phyloP scores from a whole-genome alignment of 768 basidiomycete genomes.

The Trametes sanguinea region DNA sequence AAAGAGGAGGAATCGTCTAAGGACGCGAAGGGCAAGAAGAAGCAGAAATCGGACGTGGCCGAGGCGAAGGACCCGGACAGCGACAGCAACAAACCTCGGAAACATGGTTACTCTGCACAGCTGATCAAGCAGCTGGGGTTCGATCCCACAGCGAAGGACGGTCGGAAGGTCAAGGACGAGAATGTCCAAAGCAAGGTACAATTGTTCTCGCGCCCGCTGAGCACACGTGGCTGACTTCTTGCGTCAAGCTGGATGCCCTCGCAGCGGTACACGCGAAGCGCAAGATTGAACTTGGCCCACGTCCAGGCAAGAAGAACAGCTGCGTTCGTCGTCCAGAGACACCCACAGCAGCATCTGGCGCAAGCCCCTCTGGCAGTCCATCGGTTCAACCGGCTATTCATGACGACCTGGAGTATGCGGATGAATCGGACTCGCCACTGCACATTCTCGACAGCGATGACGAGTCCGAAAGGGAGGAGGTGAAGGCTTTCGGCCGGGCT shows the following conservation, averaged over 20 bases:
- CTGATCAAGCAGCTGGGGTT: conserved; percentile 77
- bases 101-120: conserved; percentile 61
- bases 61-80: conserved; percentile 12
- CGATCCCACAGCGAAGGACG: conserved; percentile 66
- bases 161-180: conserved; percentile 40
- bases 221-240: background rate
- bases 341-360: conserved; percentile 38
- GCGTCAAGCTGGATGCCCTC: conserved; percentile 53
- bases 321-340: conserved; percentile 60
- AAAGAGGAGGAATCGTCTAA: conserved; percentile 28
- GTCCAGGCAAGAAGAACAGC: conserved; percentile 52
- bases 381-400: conserved; percentile 4
- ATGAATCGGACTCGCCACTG: conserved; percentile 16
- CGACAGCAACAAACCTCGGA: conserved; percentile 30
- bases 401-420: conserved; percentile 10
- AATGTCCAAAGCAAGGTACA: conserved; percentile 60
- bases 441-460: conserved; percentile 31
- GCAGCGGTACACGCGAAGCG: conserved; percentile 54
- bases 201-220: conserved; percentile 5
- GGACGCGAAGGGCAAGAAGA: conserved; percentile 20
- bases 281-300: conserved; percentile 59
- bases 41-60: conserved; percentile 20
- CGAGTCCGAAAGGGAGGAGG: conserved; percentile 29
- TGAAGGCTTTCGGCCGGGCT: conserved; percentile 14
- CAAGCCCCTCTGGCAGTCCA: conserved; percentile 1